Conservation (phyloP, 1,284 basidiomycete species). For the Cryptococcus floricola region DNA sequence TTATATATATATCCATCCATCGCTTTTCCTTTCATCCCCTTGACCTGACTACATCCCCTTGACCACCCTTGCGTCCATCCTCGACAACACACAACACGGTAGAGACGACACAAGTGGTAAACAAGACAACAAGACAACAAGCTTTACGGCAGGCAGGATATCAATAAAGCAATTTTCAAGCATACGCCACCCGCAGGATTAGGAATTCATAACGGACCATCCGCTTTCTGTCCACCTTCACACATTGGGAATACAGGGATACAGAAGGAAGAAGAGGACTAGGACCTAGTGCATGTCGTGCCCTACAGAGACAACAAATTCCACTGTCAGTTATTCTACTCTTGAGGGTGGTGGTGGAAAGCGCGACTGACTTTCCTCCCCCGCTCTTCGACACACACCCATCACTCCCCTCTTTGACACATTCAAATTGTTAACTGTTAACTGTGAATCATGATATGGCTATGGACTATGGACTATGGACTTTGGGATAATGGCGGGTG, state of each 20-base stretch:
- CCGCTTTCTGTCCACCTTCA: no score
- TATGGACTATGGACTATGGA: conserved; percentile 6
- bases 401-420: neutral
- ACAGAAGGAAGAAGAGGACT: neutral
- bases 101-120: no score
- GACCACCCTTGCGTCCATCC: no score
- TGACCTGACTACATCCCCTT: no score
- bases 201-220: no score
- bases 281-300: neutral
- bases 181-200: neutral
- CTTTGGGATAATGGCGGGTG: no score
- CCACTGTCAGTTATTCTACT: neutral
- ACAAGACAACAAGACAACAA: no score
- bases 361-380: neutral
- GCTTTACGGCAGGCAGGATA: no score
- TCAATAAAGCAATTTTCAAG: neutral
- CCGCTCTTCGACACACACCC: neutral
- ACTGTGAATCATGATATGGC: neutral
- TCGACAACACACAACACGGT: no score
- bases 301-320: neutral
- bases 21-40: no score
- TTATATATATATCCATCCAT: no score
- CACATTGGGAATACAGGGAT: no score
- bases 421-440: neutral
- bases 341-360: neutral